These are phyloP conservation scores for Lentinula edodes DNA, from an alignment of 768 basidiomycete species.

Conservation along the genomic window DNA sequence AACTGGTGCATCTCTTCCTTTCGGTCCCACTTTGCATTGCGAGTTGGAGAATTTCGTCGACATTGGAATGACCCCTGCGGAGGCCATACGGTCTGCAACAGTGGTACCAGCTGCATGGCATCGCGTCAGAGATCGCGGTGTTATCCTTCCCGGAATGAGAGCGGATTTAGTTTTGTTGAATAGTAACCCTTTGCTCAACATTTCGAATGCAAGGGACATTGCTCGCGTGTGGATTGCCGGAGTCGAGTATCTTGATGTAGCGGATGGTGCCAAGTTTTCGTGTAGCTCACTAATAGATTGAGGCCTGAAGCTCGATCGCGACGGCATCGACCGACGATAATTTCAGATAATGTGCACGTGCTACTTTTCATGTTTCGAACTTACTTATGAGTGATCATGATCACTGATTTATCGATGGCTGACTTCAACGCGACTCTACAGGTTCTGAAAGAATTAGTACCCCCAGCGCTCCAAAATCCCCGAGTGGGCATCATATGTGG, in stretches of 20 bases:
- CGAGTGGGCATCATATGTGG: conserved; percentile 83
- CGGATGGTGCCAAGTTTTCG: not conserved
- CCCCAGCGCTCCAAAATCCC: conserved; percentile 42
- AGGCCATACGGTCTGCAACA: conserved; percentile 7
- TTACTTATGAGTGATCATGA: no score
- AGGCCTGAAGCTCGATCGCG: no score
- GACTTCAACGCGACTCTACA: conserved; percentile 18
- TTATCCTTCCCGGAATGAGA: conserved; percentile 6
- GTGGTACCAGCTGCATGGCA: conserved; percentile 2
- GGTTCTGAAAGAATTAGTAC: conserved; percentile 23
- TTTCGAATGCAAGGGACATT: conserved; percentile 10
- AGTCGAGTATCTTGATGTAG: conserved; percentile 5
- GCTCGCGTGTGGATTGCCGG: conserved; percentile 9
- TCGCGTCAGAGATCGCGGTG: not conserved
- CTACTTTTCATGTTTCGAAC: no score
- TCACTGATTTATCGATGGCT: not conserved
- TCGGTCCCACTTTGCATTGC: conserved; percentile 1
- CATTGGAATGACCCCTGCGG: conserved; percentile 7
- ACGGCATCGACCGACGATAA: no score
- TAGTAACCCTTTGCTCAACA: conserved; percentile 9
- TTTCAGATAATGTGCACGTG: no score
- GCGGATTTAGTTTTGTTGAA: conserved; percentile 9
- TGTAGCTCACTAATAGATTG: not conserved
- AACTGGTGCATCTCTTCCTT: not conserved
- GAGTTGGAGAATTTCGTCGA: conserved; percentile 8